phyloP scores from a whole-genome alignment of 768 basidiomycete species.

The Nidula microcarpa region DNA sequence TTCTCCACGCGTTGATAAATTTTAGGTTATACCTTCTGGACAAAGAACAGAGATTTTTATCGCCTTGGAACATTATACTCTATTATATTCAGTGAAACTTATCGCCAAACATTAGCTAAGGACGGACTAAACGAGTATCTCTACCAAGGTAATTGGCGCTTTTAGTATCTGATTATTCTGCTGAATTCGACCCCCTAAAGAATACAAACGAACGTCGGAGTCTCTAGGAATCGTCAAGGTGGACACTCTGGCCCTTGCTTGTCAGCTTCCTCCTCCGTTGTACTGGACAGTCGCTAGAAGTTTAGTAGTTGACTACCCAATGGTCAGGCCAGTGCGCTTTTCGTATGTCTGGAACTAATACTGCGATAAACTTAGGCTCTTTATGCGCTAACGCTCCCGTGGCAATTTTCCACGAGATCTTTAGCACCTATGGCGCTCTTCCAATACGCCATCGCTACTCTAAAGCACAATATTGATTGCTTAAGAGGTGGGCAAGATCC shows the following conservation, averaged over 20 bases:
- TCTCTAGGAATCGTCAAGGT: constrained; percentile 22
- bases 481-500: constrained; percentile 1
- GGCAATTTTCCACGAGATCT: constrained; percentile 20
- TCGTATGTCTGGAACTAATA: not conserved
- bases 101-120: constrained; percentile 28
- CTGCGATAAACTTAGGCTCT: constrained; percentile 10
- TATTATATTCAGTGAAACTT: constrained; percentile 30
- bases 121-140: constrained; percentile 30
- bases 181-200: constrained; percentile 16
- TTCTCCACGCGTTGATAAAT: not conserved
- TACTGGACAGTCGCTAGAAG: constrained; percentile 29
- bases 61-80: constrained; percentile 33
- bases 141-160: constrained; percentile 18
- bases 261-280: constrained; percentile 29
- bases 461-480: constrained; percentile 10
- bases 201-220: constrained; percentile 27
- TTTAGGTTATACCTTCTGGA: constrained; percentile 38
- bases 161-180: not conserved
- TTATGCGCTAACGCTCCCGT: constrained; percentile 15
- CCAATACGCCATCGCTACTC: constrained; percentile 22
- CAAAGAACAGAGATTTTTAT: constrained; percentile 28
- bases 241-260: constrained; percentile 23
- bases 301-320: constrained; percentile 25
- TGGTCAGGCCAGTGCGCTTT: constrained; percentile 19
- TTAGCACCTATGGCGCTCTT: constrained; percentile 28